Evolutionary conservation across 2,329 filamentous ascomycete genomes (phyloP).

Genomic region (Setomelanomma holmii): DNA sequence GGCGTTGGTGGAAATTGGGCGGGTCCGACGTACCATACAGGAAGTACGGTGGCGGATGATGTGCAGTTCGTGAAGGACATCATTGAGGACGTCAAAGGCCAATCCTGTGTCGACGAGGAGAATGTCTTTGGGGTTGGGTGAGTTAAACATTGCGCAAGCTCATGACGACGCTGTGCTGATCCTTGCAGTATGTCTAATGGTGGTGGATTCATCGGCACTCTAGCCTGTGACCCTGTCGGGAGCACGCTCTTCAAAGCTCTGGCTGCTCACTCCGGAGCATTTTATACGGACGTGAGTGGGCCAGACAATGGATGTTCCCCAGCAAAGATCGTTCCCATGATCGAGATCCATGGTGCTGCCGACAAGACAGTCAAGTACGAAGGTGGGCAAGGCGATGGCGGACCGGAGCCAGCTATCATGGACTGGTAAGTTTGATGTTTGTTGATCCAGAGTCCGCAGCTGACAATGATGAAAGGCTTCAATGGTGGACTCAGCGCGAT

Average conservation of each 20-base stretch:
- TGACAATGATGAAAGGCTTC: conserved; percentile 29
- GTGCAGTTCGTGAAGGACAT: conserved; percentile 56
- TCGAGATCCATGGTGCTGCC: conserved; percentile 60
- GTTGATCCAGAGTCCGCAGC: no score
- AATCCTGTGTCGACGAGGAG: conserved; percentile 55
- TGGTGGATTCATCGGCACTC: conserved; percentile 56
- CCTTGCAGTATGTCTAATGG: conserved; percentile 52
- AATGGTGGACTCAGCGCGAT: conserved; percentile 53
- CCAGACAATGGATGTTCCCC: conserved; percentile 51
- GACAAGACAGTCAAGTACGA: conserved; percentile 57
- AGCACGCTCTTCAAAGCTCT: conserved; percentile 56
- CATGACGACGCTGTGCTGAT: neutral
- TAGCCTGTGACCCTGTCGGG: conserved; percentile 54
- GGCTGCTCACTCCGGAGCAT: conserved; percentile 55
- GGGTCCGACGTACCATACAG: conserved; percentile 55
- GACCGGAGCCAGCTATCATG: conserved; percentile 55
- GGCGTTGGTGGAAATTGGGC: conserved; percentile 56
- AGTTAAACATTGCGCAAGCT: neutral
- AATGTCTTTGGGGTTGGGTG: conserved; percentile 56
- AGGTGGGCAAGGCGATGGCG: conserved; percentile 53
- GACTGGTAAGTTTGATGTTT: conserved; percentile 50
- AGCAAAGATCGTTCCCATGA: conserved; percentile 50
- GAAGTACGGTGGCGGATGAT: conserved; percentile 52
- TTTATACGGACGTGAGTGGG: conserved; percentile 53
- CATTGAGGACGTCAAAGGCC: conserved; percentile 48